Conservation (phyloP, 2,329 filamentous ascomycete species). For the Fusarium agapanthi region DNA sequence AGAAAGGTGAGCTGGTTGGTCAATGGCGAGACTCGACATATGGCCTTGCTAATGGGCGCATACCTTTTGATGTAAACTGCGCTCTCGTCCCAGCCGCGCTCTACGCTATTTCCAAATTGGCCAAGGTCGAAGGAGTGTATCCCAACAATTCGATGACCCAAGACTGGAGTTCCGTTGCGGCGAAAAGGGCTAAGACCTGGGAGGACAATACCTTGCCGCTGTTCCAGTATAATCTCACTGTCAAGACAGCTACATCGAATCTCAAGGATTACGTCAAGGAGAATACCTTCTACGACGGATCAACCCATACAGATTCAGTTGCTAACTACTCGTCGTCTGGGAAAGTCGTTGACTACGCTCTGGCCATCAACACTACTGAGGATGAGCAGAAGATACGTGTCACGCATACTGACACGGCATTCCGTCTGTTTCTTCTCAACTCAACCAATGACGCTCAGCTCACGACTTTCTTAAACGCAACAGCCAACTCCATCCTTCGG, state of each 20-base stretch:
- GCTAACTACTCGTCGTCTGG: conserved; percentile 45
- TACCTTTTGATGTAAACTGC: conserved; percentile 73
- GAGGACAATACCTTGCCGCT: conserved; percentile 67
- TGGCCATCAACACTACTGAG: conserved; percentile 63
- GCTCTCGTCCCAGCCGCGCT: conserved; percentile 70
- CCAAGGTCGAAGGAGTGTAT: conserved; percentile 58
- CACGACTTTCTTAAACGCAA: conserved; percentile 63
- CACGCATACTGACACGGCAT: conserved; percentile 72
- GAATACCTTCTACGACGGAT: conserved; percentile 53
- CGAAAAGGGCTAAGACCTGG: conserved; percentile 66
- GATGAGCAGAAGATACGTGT: conserved; percentile 60
- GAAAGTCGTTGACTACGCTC: conserved; percentile 60
- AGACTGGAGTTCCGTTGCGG: conserved; percentile 57
- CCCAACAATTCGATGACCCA: conserved; percentile 45
- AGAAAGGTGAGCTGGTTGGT: conserved; percentile 62
- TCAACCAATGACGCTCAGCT: conserved; percentile 65
- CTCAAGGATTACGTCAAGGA: conserved; percentile 57
- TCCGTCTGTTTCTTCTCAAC: conserved; percentile 70
- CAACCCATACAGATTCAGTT: conserved; percentile 53
- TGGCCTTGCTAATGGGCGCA: conserved; percentile 67
- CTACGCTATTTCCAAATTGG: conserved; percentile 63
- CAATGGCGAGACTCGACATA: conserved; percentile 70
- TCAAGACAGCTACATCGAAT: conserved; percentile 54
- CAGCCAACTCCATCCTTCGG: conserved; percentile 63
- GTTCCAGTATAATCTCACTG: conserved; percentile 58